Base-by-base conservation (phyloP, 129 eudicot species). In the Tagetes patula region DNA sequence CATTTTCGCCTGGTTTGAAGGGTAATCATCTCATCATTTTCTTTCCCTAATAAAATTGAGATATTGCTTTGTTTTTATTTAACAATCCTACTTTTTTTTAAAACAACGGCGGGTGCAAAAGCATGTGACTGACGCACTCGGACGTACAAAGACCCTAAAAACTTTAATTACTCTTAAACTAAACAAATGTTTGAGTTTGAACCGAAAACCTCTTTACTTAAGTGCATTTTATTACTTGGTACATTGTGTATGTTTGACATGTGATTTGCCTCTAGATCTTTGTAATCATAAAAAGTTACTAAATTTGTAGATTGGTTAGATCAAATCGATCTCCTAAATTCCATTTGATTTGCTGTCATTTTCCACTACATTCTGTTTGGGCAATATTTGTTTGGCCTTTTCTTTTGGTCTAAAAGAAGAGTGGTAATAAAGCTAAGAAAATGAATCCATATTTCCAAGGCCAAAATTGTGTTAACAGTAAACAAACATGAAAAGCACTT, bases 341-440 rank as follows among this genome's bases (percentile, higher is more conserved):
- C 77, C 66, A 48, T 45, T 50, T 72, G 64, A 61, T 36, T 71
- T 77, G 79, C 49, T 62, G 82, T 80, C 87, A 4, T 72, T 60
- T 80, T 80, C 82, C 67, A 76, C 49, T 69, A 76, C 67, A 80
- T 80, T 84, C 80, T 78, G 46, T 73, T 61, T 74, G 54, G 76
- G 45, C 65, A 74, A 50, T 40, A 31, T 73, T 53, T 65, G 61
- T 55, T 73, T 73, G 45, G 77, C 46, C 55, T 58, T 55, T 50
- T 65, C 32, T 56, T 73, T 54, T 54, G 45, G 34, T 70, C 33
- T 47, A 48, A 75, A 76, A 67, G 73, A 64, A 34, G 66, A 67
- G 49, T 61, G 56, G 60, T 42, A 41, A 70, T 4, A 61, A 61
- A 61, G 27, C 67, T 50, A 69, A 76, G 45, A 61, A 65, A 77